phyloP scores from a whole-genome alignment of 768 basidiomycete genomes.

The Tubosaeta sp. region DNA sequence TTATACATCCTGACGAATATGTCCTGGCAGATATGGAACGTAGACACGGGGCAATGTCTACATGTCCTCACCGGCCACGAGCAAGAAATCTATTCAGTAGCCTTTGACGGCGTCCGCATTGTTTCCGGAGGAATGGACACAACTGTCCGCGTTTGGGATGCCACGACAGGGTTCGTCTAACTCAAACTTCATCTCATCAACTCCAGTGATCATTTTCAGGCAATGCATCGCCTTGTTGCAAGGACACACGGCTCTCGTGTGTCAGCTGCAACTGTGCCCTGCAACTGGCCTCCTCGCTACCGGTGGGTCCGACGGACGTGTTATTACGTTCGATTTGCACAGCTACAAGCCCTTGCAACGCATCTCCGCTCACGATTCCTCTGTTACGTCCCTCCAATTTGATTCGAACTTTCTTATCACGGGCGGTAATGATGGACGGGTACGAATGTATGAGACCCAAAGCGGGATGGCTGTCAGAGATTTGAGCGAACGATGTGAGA shows the following conservation, averaged over 20 bases:
- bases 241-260: slow-evolving; percentile 90
- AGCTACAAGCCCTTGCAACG: slow-evolving; percentile 49
- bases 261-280: slow-evolving; percentile 78
- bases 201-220: slow-evolving; percentile 35
- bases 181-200: not conserved
- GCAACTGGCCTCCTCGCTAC: slow-evolving; percentile 59
- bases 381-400: slow-evolving; percentile 84
- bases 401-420: slow-evolving; percentile 79
- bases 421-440: slow-evolving; percentile 82
- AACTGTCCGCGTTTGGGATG: slow-evolving; percentile 90
- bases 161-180: slow-evolving; percentile 67
- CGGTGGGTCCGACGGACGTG: slow-evolving; percentile 85
- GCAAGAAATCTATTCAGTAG: slow-evolving; percentile 87
- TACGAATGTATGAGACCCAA: slow-evolving; percentile 63
- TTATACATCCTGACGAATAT: not conserved
- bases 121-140: slow-evolving; percentile 91
- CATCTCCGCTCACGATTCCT: slow-evolving; percentile 85
- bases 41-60: slow-evolving; percentile 85
- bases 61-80: slow-evolving; percentile 79
- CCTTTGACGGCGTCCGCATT: slow-evolving; percentile 79
- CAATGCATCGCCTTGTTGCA: slow-evolving; percentile 80
- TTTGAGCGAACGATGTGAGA: slow-evolving; percentile 70
- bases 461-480: slow-evolving; percentile 71
- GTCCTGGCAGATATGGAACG: slow-evolving; percentile 71
- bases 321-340: slow-evolving; percentile 62